These are phyloP conservation scores for Cyclotella choctawhatcheeana DNA, from an alignment of 108 stramenopile species.

Conservation along the genomic window DNA sequence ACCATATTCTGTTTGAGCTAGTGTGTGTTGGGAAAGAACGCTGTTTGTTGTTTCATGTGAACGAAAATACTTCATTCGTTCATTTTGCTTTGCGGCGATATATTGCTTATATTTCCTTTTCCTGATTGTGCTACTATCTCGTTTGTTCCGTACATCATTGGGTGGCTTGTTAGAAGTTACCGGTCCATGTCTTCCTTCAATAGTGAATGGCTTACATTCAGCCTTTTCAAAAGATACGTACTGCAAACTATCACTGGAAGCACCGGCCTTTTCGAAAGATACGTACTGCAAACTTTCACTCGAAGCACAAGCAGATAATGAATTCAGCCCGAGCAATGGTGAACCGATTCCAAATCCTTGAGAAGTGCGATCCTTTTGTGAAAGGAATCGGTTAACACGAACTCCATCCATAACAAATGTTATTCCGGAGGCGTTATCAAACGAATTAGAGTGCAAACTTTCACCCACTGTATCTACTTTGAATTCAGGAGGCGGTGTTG, in stretches of 20 bases:
- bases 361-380: background rate
- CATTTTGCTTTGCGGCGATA: conserved; percentile 37
- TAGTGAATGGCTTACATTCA: conserved; percentile 4
- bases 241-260: conserved; percentile 3
- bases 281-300: conserved; percentile 10
- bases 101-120: conserved; percentile 24
- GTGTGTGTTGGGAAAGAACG: background rate
- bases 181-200: conserved; percentile 39
- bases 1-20: background rate
- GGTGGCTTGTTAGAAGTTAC: conserved; percentile 15
- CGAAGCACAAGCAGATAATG: background rate
- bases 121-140: conserved; percentile 4
- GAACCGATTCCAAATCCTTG: background rate
- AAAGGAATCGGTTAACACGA: conserved; percentile 11
- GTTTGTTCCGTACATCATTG: background rate
- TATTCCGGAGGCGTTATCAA: background rate
- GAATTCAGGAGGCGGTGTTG: no score
- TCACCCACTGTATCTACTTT: no score
- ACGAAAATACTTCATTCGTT: conserved; percentile 12
- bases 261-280: background rate
- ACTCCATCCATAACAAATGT: background rate
- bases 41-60: background rate
- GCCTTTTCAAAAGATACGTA: background rate
- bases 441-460: no score
- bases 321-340: background rate